phyloP scores from a whole-genome alignment of 2,329 filamentous ascomycete species.

The Ophiocordyceps robertsii region DNA sequence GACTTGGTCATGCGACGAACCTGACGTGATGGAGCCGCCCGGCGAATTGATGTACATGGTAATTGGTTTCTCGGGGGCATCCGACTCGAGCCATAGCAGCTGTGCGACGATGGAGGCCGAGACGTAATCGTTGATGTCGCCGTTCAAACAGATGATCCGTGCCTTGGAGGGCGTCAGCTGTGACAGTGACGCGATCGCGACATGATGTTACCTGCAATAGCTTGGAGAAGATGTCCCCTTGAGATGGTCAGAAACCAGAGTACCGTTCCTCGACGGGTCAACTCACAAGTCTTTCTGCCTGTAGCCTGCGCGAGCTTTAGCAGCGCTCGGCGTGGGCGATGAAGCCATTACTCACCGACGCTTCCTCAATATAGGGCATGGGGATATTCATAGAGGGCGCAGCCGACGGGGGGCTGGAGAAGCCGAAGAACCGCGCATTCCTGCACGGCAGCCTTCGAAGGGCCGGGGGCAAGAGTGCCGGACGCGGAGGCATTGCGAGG shows the following conservation, averaged over 20 bases:
- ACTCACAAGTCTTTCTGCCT: constrained; percentile 64
- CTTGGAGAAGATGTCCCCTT: constrained; percentile 74
- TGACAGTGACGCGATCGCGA: neutral
- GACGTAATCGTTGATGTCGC: constrained; percentile 76
- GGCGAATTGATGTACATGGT: constrained; percentile 97
- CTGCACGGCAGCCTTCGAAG: constrained; percentile 19
- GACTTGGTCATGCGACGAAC: constrained; percentile 17
- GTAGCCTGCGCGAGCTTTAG: constrained; percentile 42
- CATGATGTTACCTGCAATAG: constrained; percentile 49
- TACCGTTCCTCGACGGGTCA: neutral
- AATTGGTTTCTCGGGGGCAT: constrained; percentile 87
- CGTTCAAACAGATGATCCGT: constrained; percentile 88
- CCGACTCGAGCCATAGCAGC: constrained; percentile 93
- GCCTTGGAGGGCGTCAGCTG: constrained; percentile 38
- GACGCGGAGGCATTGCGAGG: constrained; percentile 15
- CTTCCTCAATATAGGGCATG: constrained; percentile 43
- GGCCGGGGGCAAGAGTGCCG: constrained; percentile 13
- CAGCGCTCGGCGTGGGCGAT: neutral
- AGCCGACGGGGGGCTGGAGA: constrained; percentile 18
- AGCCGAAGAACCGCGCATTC: constrained; percentile 28
- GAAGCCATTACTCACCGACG: constrained; percentile 17
- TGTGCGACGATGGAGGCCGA: constrained; percentile 94
- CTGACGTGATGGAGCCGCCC: constrained; percentile 73
- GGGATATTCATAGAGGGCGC: constrained; percentile 28
- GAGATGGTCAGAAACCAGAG: constrained; percentile 5